Evolutionary conservation across 2,329 filamentous ascomycete species (phyloP), one percentile per base, ranked within the genome.

Genomic region (Sarocladium brachiariae): DNA sequence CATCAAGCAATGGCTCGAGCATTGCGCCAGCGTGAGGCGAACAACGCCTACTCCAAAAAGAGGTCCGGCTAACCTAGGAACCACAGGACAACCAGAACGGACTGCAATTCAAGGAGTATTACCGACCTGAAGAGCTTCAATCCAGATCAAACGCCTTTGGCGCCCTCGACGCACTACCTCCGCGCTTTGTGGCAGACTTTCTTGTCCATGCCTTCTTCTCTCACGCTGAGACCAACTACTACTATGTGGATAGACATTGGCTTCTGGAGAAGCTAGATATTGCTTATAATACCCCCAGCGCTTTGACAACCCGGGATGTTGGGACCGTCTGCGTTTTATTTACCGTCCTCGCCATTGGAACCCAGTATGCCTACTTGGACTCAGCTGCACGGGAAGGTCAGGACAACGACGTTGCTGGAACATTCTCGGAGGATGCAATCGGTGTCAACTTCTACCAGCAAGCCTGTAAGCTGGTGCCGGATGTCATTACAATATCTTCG

Each of bases 371-470:
- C 2, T 72, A 76, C 49, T 65, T 77, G 16, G 71, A 73, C 46
- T 61, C 64, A 10, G 25, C 57, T 18, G 30, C 14, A 51, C 50
- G 7, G 53, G 57, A 30, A 43, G 45, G 8, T 27, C n/a, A 49
- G 56, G 52, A 49, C 46, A 57, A 59, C 48, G 54, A 57, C 47
- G 54, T 56, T 27, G 54, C 55, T 14, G 63, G 54, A 39, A 58
- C 52, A 23, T 66, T 67, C 34, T 74, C 73, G 0, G 75, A 78
- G 53, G 74, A 79, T 50, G 73, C 76, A 21, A 70, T 79, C 1
- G 77, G 77, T 3, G 65, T 78, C 6, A 74, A 73, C 21, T 78
- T 81, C 53, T 81, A 81, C 54, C 74, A 78, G 50, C 74, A 75
- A 55, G 77, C 77, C 0, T 74, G 72, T 23, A 75, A 72, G 54